Percentiles rank a stretch among this genome's conserved stretches.
phyloP scores from a whole-genome alignment of 139 green algal species.

The Monoraphidium neglectum region DNA sequence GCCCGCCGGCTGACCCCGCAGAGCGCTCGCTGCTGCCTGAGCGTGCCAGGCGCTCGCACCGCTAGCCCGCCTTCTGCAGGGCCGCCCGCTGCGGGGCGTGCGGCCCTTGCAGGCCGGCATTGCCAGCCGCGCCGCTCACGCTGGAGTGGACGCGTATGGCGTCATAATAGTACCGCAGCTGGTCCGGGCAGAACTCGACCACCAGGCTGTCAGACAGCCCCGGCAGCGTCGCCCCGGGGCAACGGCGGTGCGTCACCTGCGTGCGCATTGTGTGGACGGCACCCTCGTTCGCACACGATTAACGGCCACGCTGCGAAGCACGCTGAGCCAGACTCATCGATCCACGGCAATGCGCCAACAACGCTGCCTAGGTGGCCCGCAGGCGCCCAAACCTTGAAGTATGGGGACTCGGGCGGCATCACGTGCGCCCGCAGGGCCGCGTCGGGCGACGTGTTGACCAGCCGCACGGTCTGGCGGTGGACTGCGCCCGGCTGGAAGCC shows the following conservation, averaged over 20 bases:
- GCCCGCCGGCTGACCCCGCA: not conserved
- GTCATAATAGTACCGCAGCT: constrained; percentile 21
- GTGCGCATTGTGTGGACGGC: not conserved
- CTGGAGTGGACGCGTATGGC: constrained; percentile 14
- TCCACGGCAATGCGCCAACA: not conserved
- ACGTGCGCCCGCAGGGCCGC: not conserved
- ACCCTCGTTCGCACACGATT: not conserved
- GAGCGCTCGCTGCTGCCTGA: not conserved
- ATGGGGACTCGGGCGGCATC: not conserved
- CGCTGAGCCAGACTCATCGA: not conserved
- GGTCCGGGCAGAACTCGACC: constrained; percentile 1
- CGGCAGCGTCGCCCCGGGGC: constrained; percentile 8
- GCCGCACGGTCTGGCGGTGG: not conserved
- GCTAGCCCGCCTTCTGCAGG: not conserved
- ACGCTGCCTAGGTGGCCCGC: not conserved
- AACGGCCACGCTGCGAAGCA: not conserved
- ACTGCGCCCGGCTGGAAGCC: constrained; percentile 6
- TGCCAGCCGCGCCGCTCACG: not conserved
- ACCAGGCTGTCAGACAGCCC: constrained; percentile 21
- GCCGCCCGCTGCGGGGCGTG: too few species aligned
- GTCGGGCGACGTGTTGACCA: constrained; percentile 8
- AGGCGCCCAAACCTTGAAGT: constrained; percentile 22
- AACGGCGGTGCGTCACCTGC: constrained; percentile 17
- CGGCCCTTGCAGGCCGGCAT: not conserved
- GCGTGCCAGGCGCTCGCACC: not conserved